Evolutionary conservation across 371 early-diverging fungal genomes (phyloP).

Genomic region (Cladochytrium tenue): DNA sequence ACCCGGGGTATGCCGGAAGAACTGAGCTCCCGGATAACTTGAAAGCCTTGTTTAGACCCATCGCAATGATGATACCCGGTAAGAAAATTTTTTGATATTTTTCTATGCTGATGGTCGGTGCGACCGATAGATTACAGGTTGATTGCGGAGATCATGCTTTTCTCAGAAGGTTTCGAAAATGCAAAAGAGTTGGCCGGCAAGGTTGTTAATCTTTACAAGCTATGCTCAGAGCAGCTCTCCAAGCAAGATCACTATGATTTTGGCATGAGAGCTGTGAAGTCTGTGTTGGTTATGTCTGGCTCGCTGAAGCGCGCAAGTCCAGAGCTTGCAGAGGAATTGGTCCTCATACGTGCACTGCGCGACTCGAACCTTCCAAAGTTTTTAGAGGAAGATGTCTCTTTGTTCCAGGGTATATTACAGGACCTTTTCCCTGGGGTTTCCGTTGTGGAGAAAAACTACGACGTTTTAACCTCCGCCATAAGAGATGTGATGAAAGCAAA

Average conservation of each 20-base stretch:
- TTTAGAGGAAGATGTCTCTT: constrained; percentile 55
- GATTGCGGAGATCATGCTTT: constrained; percentile 65
- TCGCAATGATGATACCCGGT: constrained; percentile 68
- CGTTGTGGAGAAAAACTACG: constrained; percentile 51
- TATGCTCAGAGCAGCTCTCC: constrained; percentile 62
- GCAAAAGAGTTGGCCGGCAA: constrained; percentile 58
- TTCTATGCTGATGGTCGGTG: too few species aligned
- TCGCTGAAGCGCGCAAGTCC: constrained; percentile 53
- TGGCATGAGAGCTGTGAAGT: constrained; percentile 64
- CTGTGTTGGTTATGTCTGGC: constrained; percentile 62
- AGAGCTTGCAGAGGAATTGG: constrained; percentile 54
- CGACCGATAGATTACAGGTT: constrained; percentile 50
- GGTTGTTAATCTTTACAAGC: constrained; percentile 61
- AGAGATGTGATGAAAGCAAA: constrained; percentile 42
- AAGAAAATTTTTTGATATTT: constrained; percentile 17
- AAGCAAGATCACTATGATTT: constrained; percentile 67
- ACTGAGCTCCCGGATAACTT: constrained; percentile 64
- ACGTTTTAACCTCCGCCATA: constrained; percentile 36
- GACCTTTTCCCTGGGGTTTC: constrained; percentile 59
- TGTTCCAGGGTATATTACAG: constrained; percentile 54
- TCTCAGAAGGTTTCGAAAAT: constrained; percentile 63
- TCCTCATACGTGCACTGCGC: constrained; percentile 52
- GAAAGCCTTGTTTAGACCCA: constrained; percentile 61
- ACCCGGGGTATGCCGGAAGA: constrained; percentile 61
- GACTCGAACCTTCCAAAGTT: constrained; percentile 64